phyloP scores from a whole-genome alignment of 257 asterid genomes.

The Solanum sitiens region DNA sequence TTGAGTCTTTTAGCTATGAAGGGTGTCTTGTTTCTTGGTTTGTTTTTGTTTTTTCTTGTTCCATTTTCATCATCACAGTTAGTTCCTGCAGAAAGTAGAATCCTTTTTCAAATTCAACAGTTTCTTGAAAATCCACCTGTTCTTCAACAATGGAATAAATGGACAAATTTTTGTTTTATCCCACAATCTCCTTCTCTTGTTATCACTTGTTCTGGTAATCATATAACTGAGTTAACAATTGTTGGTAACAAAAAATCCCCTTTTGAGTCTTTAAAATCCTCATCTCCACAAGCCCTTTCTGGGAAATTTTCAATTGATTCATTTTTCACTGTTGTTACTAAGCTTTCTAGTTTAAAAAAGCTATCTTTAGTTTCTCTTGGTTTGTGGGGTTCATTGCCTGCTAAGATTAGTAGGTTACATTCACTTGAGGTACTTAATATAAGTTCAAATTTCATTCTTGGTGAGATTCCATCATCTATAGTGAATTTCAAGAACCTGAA shows the following conservation, averaged over 20 bases:
- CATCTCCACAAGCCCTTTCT: conserved; percentile 41
- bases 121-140: conserved; percentile 67
- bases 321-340: conserved; percentile 76
- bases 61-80: conserved; percentile 41
- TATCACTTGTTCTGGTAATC: conserved; percentile 55
- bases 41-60: conserved; percentile 9
- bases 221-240: conserved; percentile 58
- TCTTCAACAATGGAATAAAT: conserved; percentile 65
- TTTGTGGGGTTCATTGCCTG: conserved; percentile 75
- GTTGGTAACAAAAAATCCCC: conserved; percentile 68
- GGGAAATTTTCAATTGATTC: conserved; percentile 56
- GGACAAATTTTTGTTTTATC: conserved; percentile 75
- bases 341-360: conserved; percentile 50
- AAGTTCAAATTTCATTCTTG: conserved; percentile 62
- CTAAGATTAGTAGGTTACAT: conserved; percentile 48
- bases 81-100: conserved; percentile 46
- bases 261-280: conserved; percentile 15
- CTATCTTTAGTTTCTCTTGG: conserved; percentile 69
- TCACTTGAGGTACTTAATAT: conserved; percentile 57
- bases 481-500: conserved; percentile 38
- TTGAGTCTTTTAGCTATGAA: background rate
- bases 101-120: conserved; percentile 50
- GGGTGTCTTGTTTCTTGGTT: conserved; percentile 7
- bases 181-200: conserved; percentile 47
- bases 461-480: conserved; percentile 51